Conservation (phyloP, 1,284 basidiomycete species). For the Irpex sp. region DNA sequence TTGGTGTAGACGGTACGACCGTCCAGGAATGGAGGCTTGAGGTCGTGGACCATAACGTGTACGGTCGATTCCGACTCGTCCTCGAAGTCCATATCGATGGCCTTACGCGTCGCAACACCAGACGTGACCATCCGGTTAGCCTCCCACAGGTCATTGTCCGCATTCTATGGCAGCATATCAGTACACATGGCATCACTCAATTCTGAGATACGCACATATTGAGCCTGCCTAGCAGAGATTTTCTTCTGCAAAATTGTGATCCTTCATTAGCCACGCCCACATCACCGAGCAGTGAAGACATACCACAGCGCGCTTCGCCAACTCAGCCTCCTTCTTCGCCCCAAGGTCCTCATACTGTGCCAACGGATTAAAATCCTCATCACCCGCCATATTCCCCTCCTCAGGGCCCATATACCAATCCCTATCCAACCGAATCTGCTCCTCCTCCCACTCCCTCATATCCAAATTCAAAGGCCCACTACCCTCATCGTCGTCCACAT, state of each 20-base stretch:
- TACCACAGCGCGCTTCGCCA: constrained; percentile 76
- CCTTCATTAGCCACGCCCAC: not conserved
- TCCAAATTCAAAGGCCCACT: constrained; percentile 59
- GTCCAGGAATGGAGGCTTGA: constrained; percentile 97
- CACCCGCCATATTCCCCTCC: constrained; percentile 80
- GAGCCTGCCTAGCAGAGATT: constrained; percentile 88
- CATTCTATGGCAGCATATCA: constrained; percentile 56
- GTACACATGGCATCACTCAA: constrained; percentile 9
- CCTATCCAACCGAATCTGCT: constrained; percentile 83
- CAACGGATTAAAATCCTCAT: constrained; percentile 91
- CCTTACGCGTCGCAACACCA: constrained; percentile 84
- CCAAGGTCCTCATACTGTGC: constrained; percentile 87
- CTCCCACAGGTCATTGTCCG: constrained; percentile 98
- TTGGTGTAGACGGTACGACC: constrained; percentile 95
- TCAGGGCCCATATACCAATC: constrained; percentile 95
- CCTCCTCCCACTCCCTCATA: constrained; percentile 91
- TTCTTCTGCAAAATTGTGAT: constrained; percentile 50
- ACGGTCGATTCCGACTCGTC: constrained; percentile 95
- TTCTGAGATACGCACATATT: constrained; percentile 65
- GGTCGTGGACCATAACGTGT: constrained; percentile 95
- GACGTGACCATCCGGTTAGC: constrained; percentile 96
- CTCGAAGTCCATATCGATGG: constrained; percentile 88
- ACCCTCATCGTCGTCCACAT: constrained; percentile 43
- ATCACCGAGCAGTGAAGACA: constrained; percentile 22
- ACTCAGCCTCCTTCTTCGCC: constrained; percentile 70